Percentiles rank a stretch among this genome's conserved stretches.
These are phyloP conservation scores for Stylosanthes scabra DNA, from an alignment of 331 rosid genomes.

Conservation along the genomic window DNA sequence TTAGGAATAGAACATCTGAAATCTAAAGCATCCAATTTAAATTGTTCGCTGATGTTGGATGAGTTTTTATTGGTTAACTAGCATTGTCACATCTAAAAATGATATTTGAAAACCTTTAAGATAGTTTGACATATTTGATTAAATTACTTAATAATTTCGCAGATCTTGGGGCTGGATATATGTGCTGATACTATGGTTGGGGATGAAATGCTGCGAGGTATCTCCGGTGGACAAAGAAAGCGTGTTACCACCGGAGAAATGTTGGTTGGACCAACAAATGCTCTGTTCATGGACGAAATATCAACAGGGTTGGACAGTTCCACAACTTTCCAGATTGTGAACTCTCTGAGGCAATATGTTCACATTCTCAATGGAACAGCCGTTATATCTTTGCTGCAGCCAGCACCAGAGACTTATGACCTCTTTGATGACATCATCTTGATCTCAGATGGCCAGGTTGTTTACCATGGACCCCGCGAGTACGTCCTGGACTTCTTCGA, in stretches of 20 bases:
- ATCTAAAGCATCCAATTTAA: no score
- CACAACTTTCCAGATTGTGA: constrained; percentile 63
- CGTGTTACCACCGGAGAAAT: constrained; percentile 79
- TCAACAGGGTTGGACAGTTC: constrained; percentile 73
- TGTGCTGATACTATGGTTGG: constrained; percentile 81
- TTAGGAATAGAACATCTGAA: no score
- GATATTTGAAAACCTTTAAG: no score
- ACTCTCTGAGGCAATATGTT: constrained; percentile 47
- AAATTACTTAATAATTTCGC: background rate
- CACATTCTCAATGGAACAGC: constrained; percentile 60
- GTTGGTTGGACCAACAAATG: constrained; percentile 66
- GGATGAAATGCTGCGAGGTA: constrained; percentile 68
- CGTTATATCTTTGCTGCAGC: constrained; percentile 64
- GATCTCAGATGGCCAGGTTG: constrained; percentile 60
- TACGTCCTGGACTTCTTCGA: constrained; percentile 57
- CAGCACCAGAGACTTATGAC: constrained; percentile 68
- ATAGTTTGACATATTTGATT: no score
- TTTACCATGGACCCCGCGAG: constrained; percentile 65
- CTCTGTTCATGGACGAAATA: constrained; percentile 72
- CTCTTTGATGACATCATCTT: constrained; percentile 67
- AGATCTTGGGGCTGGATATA: constrained; percentile 70
- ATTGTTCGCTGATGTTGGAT: no score
- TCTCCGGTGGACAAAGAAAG: constrained; percentile 82
- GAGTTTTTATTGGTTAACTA: no score
- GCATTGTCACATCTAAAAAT: no score